These are phyloP conservation scores for Saturnispora mendoncae DNA, from an alignment of 805 yeast species.

Conservation along the genomic window DNA sequence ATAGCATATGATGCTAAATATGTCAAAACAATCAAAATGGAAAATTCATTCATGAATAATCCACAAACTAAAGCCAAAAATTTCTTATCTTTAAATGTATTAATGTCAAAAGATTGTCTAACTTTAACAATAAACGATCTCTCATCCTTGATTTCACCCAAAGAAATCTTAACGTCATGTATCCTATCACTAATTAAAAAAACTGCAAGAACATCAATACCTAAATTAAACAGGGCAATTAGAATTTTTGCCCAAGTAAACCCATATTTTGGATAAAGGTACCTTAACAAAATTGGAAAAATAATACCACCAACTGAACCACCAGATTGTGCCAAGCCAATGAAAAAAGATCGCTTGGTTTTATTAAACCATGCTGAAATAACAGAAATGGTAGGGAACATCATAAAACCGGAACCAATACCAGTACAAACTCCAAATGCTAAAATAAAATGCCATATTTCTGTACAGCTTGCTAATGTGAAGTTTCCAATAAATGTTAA, in stretches of 20 bases:
- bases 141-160: slow-evolving; percentile 18
- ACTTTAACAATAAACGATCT: slow-evolving; percentile 16
- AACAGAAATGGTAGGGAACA: slow-evolving; percentile 53
- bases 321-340: slow-evolving; percentile 42
- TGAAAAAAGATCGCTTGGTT: slow-evolving; percentile 45
- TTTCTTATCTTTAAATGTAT: slow-evolving; percentile 33
- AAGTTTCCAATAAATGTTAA: slow-evolving; percentile 45
- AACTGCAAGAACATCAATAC: slow-evolving; percentile 30
- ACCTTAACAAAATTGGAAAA: slow-evolving; percentile 44
- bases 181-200: slow-evolving; percentile 36
- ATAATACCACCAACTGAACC: slow-evolving; percentile 47
- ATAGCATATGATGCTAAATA: slow-evolving; percentile 47
- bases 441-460: slow-evolving; percentile 52
- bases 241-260: slow-evolving; percentile 51
- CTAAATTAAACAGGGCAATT: slow-evolving; percentile 38
- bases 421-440: slow-evolving; percentile 52
- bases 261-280: slow-evolving; percentile 39
- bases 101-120: slow-evolving; percentile 31
- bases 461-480: slow-evolving; percentile 45
- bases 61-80: slow-evolving; percentile 33
- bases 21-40: slow-evolving; percentile 39
- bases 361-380: slow-evolving; percentile 54
- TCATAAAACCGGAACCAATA: slow-evolving; percentile 48
- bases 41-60: slow-evolving; percentile 38
- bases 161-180: slow-evolving; percentile 17